A percentile compares a stretch with the other conserved stretches of the same genome.
phyloP scores from a whole-genome alignment of 441 rosid genomes.

The Dalechampia spathulata region DNA sequence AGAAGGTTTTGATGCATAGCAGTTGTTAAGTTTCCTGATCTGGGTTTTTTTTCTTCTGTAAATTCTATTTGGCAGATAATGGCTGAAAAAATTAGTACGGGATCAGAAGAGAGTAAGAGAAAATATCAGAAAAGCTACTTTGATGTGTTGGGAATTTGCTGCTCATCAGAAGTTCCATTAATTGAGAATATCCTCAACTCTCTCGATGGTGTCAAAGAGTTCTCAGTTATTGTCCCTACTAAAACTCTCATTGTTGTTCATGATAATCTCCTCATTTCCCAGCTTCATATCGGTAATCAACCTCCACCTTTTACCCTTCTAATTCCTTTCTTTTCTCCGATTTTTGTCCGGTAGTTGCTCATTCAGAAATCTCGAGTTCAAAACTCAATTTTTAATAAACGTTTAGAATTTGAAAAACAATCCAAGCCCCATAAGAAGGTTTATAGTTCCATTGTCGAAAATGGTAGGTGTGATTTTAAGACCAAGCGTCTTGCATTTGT shows the following conservation, averaged over 20 bases:
- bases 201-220: conserved; percentile 57
- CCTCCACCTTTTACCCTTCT: neutral
- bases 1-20: neutral
- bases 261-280: conserved; percentile 54
- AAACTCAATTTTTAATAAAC: too few relatives aligned
- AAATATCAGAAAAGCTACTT: conserved; percentile 49
- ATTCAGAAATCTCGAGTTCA: too few relatives aligned
- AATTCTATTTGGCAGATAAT: too few relatives aligned
- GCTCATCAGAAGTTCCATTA: conserved; percentile 80
- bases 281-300: conserved; percentile 61
- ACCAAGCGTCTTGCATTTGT: too few relatives aligned
- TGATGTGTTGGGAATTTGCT: conserved; percentile 82
- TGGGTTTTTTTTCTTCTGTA: too few relatives aligned
- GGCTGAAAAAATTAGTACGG: too few relatives aligned
- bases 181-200: conserved; percentile 56
- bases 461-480: too few relatives aligned
- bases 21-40: too few relatives aligned
- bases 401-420: too few relatives aligned
- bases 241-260: conserved; percentile 84
- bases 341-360: too few relatives aligned
- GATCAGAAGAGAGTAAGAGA: conserved; percentile 1
- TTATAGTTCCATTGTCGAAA: too few relatives aligned
- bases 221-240: conserved; percentile 63
- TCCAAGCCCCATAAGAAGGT: too few relatives aligned
- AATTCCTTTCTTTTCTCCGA: neutral